A percentile compares a stretch with the other conserved stretches of the same genome.
phyloP scores from a whole-genome alignment of 1,284 basidiomycete species.

The Coriolopsis trogii region DNA sequence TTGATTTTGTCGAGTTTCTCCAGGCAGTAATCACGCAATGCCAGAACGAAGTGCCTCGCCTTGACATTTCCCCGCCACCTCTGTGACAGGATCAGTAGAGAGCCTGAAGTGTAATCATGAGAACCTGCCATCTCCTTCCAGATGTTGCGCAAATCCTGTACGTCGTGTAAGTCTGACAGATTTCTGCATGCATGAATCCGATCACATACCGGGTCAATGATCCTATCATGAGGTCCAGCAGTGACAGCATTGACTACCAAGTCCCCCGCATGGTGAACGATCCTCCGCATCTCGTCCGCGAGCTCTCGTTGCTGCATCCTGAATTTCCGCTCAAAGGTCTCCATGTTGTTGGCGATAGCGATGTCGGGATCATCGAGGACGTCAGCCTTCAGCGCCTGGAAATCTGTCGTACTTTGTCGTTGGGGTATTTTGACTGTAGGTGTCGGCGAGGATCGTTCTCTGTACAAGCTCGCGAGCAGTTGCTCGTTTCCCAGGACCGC shows the following conservation, averaged over 20 bases:
- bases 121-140: conserved; percentile 36
- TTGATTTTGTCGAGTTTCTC: conserved; percentile 28
- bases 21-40: conserved; percentile 38
- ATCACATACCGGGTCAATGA: conserved; percentile 35
- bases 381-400: conserved; percentile 34
- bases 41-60: conserved; percentile 38
- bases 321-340: conserved; percentile 37
- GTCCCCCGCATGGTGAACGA: conserved; percentile 30
- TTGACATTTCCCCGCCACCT: conserved; percentile 41
- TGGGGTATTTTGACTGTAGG: neutral
- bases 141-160: conserved; percentile 30
- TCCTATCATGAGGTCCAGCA: conserved; percentile 36
- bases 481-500: conserved; percentile 9
- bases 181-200: no score
- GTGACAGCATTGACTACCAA: conserved; percentile 34
- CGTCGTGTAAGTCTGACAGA: neutral
- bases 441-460: neutral
- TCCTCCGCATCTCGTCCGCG: conserved; percentile 26
- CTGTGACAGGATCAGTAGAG: conserved; percentile 16
- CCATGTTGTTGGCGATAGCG: conserved; percentile 31
- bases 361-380: conserved; percentile 31
- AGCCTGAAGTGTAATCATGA: neutral
- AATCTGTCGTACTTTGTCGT: conserved; percentile 8
- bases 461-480: conserved; percentile 9
- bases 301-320: conserved; percentile 36